phyloP scores from a whole-genome alignment of 2,329 filamentous ascomycete genomes.

The Colletotrichum paranaense region DNA sequence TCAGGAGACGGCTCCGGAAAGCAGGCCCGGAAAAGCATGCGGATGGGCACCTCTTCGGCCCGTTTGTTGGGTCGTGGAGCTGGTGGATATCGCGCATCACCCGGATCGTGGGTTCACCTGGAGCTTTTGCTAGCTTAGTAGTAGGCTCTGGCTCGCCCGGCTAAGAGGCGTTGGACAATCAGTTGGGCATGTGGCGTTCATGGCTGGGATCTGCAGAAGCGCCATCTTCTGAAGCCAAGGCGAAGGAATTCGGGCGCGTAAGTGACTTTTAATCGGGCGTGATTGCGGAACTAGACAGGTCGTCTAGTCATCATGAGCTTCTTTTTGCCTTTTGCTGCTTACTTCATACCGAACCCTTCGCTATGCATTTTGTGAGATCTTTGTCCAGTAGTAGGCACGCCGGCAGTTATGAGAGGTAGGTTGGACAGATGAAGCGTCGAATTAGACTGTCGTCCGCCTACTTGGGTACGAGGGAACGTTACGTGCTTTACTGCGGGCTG shows the following conservation, averaged over 20 bases:
- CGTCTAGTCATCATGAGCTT: not conserved
- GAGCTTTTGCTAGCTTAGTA: not conserved
- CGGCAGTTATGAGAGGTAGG: too few relatives aligned
- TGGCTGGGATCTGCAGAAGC: not conserved
- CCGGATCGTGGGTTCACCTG: not conserved
- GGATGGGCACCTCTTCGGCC: not conserved
- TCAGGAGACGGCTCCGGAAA: not conserved
- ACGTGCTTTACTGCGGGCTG: not conserved
- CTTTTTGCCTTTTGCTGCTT: not conserved
- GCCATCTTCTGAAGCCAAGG: not conserved
- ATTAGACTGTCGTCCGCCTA: not conserved
- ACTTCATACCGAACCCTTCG: not conserved
- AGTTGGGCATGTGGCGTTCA: slow-evolving; percentile 19
- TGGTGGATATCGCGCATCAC: not conserved
- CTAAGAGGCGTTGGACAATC: not conserved
- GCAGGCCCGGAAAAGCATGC: slow-evolving; percentile 5
- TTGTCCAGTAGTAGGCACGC: not conserved
- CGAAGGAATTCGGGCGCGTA: not conserved
- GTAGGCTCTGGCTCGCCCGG: not conserved
- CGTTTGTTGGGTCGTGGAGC: slow-evolving; percentile 9
- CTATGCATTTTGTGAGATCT: not conserved
- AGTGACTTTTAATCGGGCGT: not conserved
- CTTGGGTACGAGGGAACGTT: not conserved
- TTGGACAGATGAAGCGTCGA: not conserved
- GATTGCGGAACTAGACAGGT: not conserved